Evolutionary conservation across 768 basidiomycete species (phyloP).

Genomic region (Amanita jacksonii): DNA sequence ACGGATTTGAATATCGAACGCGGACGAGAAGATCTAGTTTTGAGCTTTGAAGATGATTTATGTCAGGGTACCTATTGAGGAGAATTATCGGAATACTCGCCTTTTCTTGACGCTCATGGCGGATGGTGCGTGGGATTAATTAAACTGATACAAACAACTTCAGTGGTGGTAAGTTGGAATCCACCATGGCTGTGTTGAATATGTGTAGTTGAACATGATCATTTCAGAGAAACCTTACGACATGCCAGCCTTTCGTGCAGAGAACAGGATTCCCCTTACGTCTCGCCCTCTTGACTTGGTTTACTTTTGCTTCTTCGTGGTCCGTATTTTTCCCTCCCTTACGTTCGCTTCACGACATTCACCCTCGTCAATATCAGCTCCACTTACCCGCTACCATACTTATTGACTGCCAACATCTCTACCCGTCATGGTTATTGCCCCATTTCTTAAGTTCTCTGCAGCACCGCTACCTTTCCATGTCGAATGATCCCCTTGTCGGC

Average conservation of each 20-base stretch:
- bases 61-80: not conserved
- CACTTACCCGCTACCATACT: conserved; percentile 64
- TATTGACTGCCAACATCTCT: conserved; percentile 63
- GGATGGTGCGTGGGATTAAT: not conserved
- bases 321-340: not conserved
- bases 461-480: conserved; percentile 42
- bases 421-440: conserved; percentile 44
- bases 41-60: conserved; percentile 19
- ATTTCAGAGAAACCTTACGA: conserved; percentile 16
- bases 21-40: conserved; percentile 90
- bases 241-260: conserved; percentile 1
- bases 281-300: conserved; percentile 56
- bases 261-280: conserved; percentile 26
- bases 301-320: conserved; percentile 66
- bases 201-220: too few relatives aligned
- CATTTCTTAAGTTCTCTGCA: conserved; percentile 32
- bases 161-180: too few relatives aligned
- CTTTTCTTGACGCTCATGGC: conserved; percentile 52
- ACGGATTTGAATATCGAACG: conserved; percentile 88
- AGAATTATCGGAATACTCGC: not conserved
- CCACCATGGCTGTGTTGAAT: too few relatives aligned
- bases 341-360: too few relatives aligned
- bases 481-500: conserved; percentile 60
- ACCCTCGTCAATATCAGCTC: conserved; percentile 22
- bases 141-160: conserved; percentile 2